Conservation (phyloP, 305 asterid species). For the Ajuga reptans region DNA sequence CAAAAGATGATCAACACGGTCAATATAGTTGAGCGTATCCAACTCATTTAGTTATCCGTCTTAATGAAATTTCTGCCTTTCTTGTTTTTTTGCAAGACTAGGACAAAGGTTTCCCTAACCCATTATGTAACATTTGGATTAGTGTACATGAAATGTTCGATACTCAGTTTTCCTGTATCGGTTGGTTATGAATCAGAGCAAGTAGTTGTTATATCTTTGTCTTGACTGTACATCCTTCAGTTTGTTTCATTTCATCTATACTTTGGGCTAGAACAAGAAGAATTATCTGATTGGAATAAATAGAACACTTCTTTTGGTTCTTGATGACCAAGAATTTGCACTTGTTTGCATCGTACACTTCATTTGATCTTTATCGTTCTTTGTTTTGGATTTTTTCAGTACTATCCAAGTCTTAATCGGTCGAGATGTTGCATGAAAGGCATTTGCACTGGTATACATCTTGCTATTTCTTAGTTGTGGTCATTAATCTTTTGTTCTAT, state of each 20-base stretch:
- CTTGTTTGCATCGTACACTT: background rate
- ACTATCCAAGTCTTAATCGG: slow-evolving; percentile 94
- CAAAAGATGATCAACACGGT: too few relatives aligned
- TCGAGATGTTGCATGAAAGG: slow-evolving; percentile 97
- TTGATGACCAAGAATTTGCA: slow-evolving; percentile 10
- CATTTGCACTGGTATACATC: slow-evolving; percentile 77
- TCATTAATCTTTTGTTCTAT: background rate
- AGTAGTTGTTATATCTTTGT: background rate
- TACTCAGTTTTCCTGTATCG: background rate
- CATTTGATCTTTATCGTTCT: background rate
- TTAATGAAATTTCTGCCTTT: too few relatives aligned
- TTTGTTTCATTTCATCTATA: slow-evolving; percentile 7
- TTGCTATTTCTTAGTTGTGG: slow-evolving; percentile 1
- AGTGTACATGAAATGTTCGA: background rate
- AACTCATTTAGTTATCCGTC: too few relatives aligned
- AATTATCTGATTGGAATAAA: background rate
- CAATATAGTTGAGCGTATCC: too few relatives aligned
- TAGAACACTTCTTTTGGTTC: background rate
- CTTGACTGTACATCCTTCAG: background rate
- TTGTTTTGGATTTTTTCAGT: slow-evolving; percentile 46
- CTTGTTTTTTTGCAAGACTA: background rate
- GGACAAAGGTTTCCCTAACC: background rate
- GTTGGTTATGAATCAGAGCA: background rate
- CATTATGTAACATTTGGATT: background rate
- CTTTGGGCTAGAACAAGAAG: slow-evolving; percentile 8